phyloP scores from a whole-genome alignment of 805 yeast genomes.

The Ogataea dorogensis region DNA sequence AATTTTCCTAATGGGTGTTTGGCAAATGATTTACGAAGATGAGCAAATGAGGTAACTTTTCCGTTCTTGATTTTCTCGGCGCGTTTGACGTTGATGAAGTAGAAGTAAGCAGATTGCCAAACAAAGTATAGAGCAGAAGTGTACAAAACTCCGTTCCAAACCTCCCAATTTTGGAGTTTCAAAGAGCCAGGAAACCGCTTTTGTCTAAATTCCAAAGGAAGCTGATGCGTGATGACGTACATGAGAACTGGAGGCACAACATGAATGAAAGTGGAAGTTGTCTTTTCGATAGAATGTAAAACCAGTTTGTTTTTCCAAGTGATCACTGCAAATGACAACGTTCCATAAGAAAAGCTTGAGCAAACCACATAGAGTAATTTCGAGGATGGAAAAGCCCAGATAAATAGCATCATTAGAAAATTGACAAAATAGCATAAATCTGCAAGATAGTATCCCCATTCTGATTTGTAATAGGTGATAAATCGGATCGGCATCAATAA shows the following conservation, averaged over 20 bases:
- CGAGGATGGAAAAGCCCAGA: constrained; percentile 83
- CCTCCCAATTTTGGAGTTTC: constrained; percentile 65
- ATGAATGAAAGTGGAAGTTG: constrained; percentile 88
- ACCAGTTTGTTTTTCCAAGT: constrained; percentile 96
- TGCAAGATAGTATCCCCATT: constrained; percentile 84
- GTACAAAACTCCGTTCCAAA: constrained; percentile 65
- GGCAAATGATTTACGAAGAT: constrained; percentile 69
- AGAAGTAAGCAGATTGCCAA: constrained; percentile 91
- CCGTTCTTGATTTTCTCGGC: constrained; percentile 84
- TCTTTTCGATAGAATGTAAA: constrained; percentile 86
- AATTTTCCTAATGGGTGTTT: constrained; percentile 65
- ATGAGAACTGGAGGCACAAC: constrained; percentile 85
- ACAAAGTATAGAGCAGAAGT: constrained; percentile 79
- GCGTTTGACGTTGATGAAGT: constrained; percentile 80
- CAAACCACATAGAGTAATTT: constrained; percentile 73
- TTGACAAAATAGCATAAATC: constrained; percentile 94
- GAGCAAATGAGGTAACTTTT: constrained; percentile 82
- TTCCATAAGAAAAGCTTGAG: constrained; percentile 85
- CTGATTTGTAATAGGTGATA: constrained; percentile 74
- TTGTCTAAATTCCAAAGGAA: constrained; percentile 48
- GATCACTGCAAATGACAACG: constrained; percentile 87
- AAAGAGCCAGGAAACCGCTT: constrained; percentile 80
- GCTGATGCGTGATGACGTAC: constrained; percentile 81
- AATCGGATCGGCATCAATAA: constrained; percentile 80
- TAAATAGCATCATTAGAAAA: constrained; percentile 58